Conservation (phyloP, 768 basidiomycete species). For the Suillus subluteus region DNA sequence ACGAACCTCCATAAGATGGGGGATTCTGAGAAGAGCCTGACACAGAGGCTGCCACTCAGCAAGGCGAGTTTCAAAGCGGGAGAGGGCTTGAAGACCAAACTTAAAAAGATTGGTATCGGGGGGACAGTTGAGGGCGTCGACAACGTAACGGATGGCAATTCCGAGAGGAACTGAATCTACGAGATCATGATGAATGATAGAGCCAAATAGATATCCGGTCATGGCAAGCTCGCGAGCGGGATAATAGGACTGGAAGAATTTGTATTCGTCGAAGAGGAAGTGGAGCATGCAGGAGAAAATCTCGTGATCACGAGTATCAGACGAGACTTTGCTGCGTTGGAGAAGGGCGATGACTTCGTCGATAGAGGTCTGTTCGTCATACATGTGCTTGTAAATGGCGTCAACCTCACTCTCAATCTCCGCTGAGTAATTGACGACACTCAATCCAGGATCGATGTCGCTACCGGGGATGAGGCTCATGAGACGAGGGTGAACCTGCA, state of each 20-base stretch:
- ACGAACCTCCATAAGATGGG: conserved; percentile 82
- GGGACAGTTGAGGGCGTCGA: conserved; percentile 90
- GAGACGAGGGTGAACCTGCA: conserved; percentile 94
- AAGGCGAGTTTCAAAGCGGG: conserved; percentile 84
- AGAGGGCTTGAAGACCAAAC: conserved; percentile 91
- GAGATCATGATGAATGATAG: conserved; percentile 90
- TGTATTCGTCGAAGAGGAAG: conserved; percentile 99
- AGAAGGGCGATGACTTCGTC: conserved; percentile 93
- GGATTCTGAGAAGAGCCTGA: conserved; percentile 84
- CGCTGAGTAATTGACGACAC: conserved; percentile 82
- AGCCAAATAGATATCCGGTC: conserved; percentile 96
- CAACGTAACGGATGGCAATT: conserved; percentile 95
- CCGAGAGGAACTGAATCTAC: conserved; percentile 94
- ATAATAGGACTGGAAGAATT: conserved; percentile 97
- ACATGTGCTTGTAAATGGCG: conserved; percentile 97
- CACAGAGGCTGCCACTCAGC: conserved; percentile 93
- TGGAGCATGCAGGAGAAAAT: conserved; percentile 99
- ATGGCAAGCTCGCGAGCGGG: conserved; percentile 92
- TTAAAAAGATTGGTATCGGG: conserved; percentile 93
- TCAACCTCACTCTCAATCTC: conserved; percentile 96
- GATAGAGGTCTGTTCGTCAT: conserved; percentile 91
- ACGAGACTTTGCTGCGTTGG: conserved; percentile 82
- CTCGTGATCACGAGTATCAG: conserved; percentile 86
- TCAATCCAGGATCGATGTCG: conserved; percentile 89
- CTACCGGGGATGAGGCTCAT: conserved; percentile 90